A percentile compares a stretch with the other conserved stretches of the same genome.
These are phyloP conservation scores for Wallacemonas collosoma DNA, from an alignment of 208 protist genomes.

Conservation along the genomic window DNA sequence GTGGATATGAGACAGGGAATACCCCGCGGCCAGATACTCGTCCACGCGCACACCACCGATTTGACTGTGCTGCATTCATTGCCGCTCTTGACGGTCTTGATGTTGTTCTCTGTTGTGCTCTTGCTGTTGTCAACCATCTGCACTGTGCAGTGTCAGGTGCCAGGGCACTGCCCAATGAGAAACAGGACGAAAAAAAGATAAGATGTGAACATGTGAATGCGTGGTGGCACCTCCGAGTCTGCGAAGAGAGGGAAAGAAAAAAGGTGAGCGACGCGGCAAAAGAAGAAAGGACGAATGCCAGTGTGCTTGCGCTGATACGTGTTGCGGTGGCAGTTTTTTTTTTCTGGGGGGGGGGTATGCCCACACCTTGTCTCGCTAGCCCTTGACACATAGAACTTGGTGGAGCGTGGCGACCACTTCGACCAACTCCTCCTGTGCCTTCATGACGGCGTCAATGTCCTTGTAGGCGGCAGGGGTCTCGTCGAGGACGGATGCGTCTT, in stretches of 20 bases:
- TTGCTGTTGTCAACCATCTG: not conserved
- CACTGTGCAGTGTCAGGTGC: not conserved
- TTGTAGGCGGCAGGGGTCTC: conserved; percentile 90
- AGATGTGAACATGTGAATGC: not conserved
- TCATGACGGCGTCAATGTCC: conserved; percentile 86
- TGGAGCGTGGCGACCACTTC: conserved; percentile 70
- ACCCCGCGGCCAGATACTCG: too few relatives aligned
- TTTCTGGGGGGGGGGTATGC: too few relatives aligned
- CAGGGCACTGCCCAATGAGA: not conserved
- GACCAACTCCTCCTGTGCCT: conserved; percentile 76
- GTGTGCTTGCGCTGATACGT: too few relatives aligned
- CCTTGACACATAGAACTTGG: conserved; percentile 89
- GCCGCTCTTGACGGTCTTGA: not conserved
- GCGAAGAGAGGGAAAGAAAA: too few relatives aligned
- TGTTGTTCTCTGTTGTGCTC: not conserved
- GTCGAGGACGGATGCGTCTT: conserved; percentile 80
- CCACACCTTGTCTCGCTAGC: conserved; percentile 28
- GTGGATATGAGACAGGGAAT: too few relatives aligned
- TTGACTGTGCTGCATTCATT: not conserved
- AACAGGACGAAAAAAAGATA: conserved; percentile 17
- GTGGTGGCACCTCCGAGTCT: not conserved
- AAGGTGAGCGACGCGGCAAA: too few relatives aligned
- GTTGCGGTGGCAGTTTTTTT: too few relatives aligned
- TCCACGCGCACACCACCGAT: too few relatives aligned
- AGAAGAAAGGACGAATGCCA: too few relatives aligned